phyloP scores from a whole-genome alignment of 2,329 filamentous ascomycete genomes.

The Acephala macrosclerotiorum region DNA sequence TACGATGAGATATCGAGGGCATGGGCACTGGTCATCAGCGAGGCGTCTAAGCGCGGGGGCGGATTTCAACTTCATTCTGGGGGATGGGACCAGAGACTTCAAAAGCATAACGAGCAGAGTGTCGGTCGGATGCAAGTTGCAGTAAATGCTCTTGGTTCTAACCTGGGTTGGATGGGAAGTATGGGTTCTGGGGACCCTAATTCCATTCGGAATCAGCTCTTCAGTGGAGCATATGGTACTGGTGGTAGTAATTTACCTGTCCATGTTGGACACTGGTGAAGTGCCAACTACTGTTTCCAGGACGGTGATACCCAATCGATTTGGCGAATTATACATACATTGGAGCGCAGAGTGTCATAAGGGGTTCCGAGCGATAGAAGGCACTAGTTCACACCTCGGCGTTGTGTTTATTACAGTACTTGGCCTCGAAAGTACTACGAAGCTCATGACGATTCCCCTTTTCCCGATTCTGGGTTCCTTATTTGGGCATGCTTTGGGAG shows the following conservation, averaged over 20 bases:
- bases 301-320: constrained; percentile 19
- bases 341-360: constrained; percentile 33
- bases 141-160: constrained; percentile 76
- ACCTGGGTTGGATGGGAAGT: constrained; percentile 79
- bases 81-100: constrained; percentile 89
- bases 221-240: constrained; percentile 65
- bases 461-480: constrained; percentile 28
- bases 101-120: constrained; percentile 87
- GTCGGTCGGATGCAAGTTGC: constrained; percentile 83
- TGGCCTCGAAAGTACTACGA: constrained; percentile 38
- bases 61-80: constrained; percentile 90
- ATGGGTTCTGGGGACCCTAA: constrained; percentile 50
- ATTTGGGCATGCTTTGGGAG: constrained; percentile 38
- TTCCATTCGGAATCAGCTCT: constrained; percentile 68
- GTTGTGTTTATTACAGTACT: constrained; percentile 35
- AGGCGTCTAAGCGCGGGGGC: constrained; percentile 88
- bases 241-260: constrained; percentile 51
- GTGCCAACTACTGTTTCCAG: constrained; percentile 13
- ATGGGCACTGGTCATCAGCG: constrained; percentile 89
- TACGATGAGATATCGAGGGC: constrained; percentile 96
- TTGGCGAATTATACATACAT: constrained; percentile 32
- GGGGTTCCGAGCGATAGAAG: constrained; percentile 31
- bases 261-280: constrained; percentile 67
- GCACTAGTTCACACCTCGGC: constrained; percentile 35
- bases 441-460: constrained; percentile 42